These are phyloP conservation scores for Fusarium ambrosium DNA, from an alignment of 2,329 filamentous ascomycete genomes.

Conservation along the genomic window DNA sequence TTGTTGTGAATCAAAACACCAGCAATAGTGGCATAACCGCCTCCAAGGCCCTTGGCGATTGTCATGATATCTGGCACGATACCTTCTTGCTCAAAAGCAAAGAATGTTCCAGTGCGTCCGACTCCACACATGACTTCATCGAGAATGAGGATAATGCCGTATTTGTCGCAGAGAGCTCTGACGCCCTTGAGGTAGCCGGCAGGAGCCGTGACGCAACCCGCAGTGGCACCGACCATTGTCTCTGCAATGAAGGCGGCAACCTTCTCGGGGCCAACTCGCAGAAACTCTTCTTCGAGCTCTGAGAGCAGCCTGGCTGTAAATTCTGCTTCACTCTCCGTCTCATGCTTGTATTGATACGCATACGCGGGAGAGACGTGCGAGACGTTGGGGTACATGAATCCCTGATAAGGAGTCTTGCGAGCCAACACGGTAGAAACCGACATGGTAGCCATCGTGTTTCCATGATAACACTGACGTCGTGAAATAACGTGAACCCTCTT, in stretches of 20 bases:
- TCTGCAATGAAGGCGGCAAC: conserved; percentile 61
- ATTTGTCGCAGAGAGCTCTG: conserved; percentile 62
- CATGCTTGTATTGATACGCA: conserved; percentile 19
- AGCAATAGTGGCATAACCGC: conserved; percentile 69
- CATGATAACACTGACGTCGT: conserved; percentile 60
- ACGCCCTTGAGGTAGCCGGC: conserved; percentile 65
- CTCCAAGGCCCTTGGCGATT: conserved; percentile 71
- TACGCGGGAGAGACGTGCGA: conserved; percentile 33
- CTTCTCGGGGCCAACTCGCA: conserved; percentile 56
- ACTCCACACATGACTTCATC: conserved; percentile 76
- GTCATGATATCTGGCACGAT: conserved; percentile 67
- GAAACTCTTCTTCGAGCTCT: conserved; percentile 61
- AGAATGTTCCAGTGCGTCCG: conserved; percentile 69
- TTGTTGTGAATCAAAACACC: conserved; percentile 64
- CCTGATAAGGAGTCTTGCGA: conserved; percentile 32
- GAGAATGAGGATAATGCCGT: conserved; percentile 64
- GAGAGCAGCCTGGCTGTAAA: conserved; percentile 20
- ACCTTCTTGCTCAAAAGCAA: conserved; percentile 66
- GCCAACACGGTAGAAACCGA: conserved; percentile 48
- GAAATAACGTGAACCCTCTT: conserved; percentile 51
- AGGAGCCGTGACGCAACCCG: conserved; percentile 65
- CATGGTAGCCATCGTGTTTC: conserved; percentile 61
- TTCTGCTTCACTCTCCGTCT: conserved; percentile 15
- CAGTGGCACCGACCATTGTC: conserved; percentile 60
- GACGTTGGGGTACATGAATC: conserved; percentile 38